Percentiles rank a stretch among this genome's conserved stretches.
Evolutionary conservation across 1,139 yeast species (phyloP).

Genomic region (Suhomyces coccinellae): DNA sequence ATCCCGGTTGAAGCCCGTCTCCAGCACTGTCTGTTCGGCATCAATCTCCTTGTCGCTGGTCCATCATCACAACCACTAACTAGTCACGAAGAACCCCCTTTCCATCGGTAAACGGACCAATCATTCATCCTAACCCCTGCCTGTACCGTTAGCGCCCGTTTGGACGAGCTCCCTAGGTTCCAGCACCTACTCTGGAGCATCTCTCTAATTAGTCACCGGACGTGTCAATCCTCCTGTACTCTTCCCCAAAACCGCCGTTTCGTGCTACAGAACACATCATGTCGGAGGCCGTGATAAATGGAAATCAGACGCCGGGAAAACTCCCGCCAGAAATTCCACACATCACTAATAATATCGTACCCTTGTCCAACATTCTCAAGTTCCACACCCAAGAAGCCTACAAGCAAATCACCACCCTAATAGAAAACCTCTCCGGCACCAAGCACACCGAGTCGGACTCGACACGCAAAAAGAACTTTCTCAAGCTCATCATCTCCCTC

Average conservation of each 20-base stretch:
- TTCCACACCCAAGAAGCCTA: constrained; percentile 64
- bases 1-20: too few species aligned
- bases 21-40: too few species aligned
- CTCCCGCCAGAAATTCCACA: constrained; percentile 56
- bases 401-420: constrained; percentile 59
- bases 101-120: constrained; percentile 1
- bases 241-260: not conserved
- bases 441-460: constrained; percentile 51
- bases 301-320: constrained; percentile 1
- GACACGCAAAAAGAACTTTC: constrained; percentile 62
- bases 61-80: too few species aligned
- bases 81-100: not conserved
- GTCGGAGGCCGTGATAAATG: constrained; percentile 1
- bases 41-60: too few species aligned
- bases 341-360: constrained; percentile 67
- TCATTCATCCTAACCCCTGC: not conserved
- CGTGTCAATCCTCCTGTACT: not conserved
- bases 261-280: not conserved
- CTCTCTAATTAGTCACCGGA: too few species aligned
- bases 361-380: constrained; percentile 58
- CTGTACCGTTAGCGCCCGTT: not conserved
- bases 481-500: constrained; percentile 65
- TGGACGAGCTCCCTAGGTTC: not conserved
- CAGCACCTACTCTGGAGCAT: not conserved
- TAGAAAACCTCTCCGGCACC: constrained; percentile 53